Conservation (phyloP, 352 stramenopile genomes). For the Globisporangium spinosum region DNA sequence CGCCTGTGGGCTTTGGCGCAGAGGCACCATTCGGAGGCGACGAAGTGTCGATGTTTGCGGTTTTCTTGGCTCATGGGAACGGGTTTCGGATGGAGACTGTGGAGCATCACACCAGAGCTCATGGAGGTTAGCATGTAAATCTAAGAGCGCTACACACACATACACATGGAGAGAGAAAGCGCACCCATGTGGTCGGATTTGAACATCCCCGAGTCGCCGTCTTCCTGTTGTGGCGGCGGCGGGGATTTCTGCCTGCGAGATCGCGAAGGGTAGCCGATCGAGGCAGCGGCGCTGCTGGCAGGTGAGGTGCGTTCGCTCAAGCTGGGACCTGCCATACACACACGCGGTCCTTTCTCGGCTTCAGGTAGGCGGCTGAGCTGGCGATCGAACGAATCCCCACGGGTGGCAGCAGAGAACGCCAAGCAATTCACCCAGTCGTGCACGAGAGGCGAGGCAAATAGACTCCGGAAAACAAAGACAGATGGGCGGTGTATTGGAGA, state of each 20-base stretch:
- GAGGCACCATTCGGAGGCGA: conserved; percentile 10
- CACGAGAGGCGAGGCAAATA: background rate
- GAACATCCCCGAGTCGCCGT: conserved; percentile 2
- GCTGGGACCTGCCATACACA: conserved; percentile 4
- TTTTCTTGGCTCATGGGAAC: conserved; percentile 37
- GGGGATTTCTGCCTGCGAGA: background rate
- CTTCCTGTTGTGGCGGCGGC: background rate
- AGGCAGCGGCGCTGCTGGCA: background rate
- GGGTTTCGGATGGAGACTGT: conserved; percentile 30
- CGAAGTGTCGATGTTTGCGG: conserved; percentile 32
- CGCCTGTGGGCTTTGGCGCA: conserved; percentile 21
- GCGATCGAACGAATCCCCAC: background rate
- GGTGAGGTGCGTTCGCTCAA: background rate
- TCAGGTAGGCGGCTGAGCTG: background rate
- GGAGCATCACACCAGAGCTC: background rate
- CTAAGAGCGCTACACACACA: background rate
- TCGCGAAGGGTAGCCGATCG: background rate
- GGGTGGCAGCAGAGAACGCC: background rate
- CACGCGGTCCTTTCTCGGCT: background rate
- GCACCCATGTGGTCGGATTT: conserved; percentile 8
- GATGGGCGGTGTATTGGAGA: background rate
- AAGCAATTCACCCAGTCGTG: background rate
- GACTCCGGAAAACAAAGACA: background rate
- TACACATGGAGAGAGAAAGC: too few species aligned
- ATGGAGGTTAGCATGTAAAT: background rate